These are phyloP conservation scores for Isabelozyma gotoi DNA, from an alignment of 805 yeast genomes.

Conservation along the genomic window DNA sequence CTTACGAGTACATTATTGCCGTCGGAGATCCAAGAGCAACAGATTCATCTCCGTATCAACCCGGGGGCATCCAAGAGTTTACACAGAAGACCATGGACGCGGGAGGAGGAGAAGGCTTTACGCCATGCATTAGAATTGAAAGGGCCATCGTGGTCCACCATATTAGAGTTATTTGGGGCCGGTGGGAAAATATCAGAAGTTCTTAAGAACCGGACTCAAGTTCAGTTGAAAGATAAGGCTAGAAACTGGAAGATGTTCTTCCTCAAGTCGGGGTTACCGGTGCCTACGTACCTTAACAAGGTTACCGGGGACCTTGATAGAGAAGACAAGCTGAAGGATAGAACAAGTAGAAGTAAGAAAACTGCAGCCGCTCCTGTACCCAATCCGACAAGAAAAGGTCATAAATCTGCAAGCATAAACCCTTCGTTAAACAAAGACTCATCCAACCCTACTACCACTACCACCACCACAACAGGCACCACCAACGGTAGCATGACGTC, in stretches of 20 bases:
- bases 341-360: slow-evolving; percentile 26
- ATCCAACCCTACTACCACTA: no score
- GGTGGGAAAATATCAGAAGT: slow-evolving; percentile 87
- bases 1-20: slow-evolving; percentile 36
- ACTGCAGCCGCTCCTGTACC: slow-evolving; percentile 45
- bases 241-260: slow-evolving; percentile 92
- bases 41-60: slow-evolving; percentile 37
- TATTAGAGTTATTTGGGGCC: slow-evolving; percentile 86
- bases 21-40: slow-evolving; percentile 44
- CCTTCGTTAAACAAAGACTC: not conserved
- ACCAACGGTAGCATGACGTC: no score
- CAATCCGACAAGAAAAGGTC: slow-evolving; percentile 8
- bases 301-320: slow-evolving; percentile 86
- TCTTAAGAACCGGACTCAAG: slow-evolving; percentile 83
- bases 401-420: not conserved
- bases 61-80: slow-evolving; percentile 26
- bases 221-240: slow-evolving; percentile 94
- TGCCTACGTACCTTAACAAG: slow-evolving; percentile 75
- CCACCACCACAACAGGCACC: no score
- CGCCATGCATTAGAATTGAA: slow-evolving; percentile 74
- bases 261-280: slow-evolving; percentile 67
- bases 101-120: slow-evolving; percentile 84
- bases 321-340: slow-evolving; percentile 42
- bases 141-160: slow-evolving; percentile 95
- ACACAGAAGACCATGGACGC: slow-evolving; percentile 75